Evolutionary conservation across 106 monocot species (phyloP).

Genomic region (Acorus gramineus): DNA sequence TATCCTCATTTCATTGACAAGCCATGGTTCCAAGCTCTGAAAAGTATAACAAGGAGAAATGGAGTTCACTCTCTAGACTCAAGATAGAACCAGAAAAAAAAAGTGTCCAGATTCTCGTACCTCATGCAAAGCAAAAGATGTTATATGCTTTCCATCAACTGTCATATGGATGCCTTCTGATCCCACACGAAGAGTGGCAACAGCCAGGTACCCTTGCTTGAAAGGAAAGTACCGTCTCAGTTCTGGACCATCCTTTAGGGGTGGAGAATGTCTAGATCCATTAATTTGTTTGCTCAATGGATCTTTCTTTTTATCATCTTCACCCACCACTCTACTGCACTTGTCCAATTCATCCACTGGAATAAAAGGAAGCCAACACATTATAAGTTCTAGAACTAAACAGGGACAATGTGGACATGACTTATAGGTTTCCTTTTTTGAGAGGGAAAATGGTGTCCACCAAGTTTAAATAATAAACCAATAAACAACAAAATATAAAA

Average conservation of each 20-base stretch:
- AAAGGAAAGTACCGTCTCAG: conserved; percentile 68
- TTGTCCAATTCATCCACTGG: conserved; percentile 76
- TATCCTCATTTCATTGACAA: conserved; percentile 76
- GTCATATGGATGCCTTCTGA: conserved; percentile 86
- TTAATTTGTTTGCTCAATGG: conserved; percentile 21
- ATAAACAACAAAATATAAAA: no score
- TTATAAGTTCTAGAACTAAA: no score
- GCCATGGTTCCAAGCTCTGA: conserved; percentile 91
- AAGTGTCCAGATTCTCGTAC: conserved; percentile 16
- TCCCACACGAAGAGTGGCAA: conserved; percentile 74
- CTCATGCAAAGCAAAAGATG: conserved; percentile 88
- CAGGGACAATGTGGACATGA: no score
- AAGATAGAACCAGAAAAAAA: conserved; percentile 2
- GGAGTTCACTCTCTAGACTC: no score
- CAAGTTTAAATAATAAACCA: no score
- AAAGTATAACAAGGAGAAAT: no score
- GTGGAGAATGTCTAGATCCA: conserved; percentile 13
- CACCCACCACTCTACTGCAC: conserved; percentile 57
- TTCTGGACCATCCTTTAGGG: conserved; percentile 11
- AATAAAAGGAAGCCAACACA: conserved; percentile 4
- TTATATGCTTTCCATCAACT: conserved; percentile 84
- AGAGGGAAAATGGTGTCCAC: no score
- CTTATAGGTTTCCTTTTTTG: no score
- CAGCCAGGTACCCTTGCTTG: conserved; percentile 58
- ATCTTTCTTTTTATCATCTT: conserved; percentile 26